Evolutionary conservation across 805 yeast genomes (phyloP), one percentile per base, ranked within the genome.

Genomic region (Zygotorulaspora chibaensis): DNA sequence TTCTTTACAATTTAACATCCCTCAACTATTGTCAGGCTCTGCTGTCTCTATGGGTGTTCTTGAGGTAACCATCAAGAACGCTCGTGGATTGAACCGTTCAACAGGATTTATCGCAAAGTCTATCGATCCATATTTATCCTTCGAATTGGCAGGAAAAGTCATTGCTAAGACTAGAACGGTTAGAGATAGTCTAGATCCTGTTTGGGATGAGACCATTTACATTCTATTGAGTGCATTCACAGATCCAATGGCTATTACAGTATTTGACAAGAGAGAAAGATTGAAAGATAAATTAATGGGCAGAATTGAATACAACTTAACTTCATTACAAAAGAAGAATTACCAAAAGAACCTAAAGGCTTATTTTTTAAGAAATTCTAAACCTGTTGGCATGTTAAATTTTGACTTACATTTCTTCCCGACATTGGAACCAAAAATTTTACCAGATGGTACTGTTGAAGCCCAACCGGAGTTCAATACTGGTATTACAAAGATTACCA

Each of bases 391-490:
- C 53, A 74, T 75, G 39, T 68, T 93, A 35, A 66, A 65, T 5
- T 87, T 81, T 62, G 89, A 86, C 51, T 73, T 86, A 55, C 79
- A 80, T 52, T 86, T 76, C 70, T 81, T 81, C 74, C 93, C 95
- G 34, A 83, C 93, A 11, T 68, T 88, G 50, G 70, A 69, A 47
- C 61, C 69, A 73, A 79, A 67, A 73, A 79, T 46, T 65, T 72
- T 55, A 69, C 77, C 87, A 2, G 96, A 88, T 65, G 96, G 96
- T 41, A 83, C 90, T 2, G 73, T 77, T 43, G 83, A 81, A 53
- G 88, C 95, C 39, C 86, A 95, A 38, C 96, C 96, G 37, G 96
- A 88, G 54, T 78, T 87, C 63, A 91, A 91, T 68, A 88, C 97
- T 12, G 99, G 99, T 75, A 82, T 95, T 56, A 80, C 84, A 16